A percentile compares a stretch with the other conserved stretches of the same genome.
Evolutionary conservation across 441 rosid genomes (phyloP).

Genomic region (Daphne laureola): DNA sequence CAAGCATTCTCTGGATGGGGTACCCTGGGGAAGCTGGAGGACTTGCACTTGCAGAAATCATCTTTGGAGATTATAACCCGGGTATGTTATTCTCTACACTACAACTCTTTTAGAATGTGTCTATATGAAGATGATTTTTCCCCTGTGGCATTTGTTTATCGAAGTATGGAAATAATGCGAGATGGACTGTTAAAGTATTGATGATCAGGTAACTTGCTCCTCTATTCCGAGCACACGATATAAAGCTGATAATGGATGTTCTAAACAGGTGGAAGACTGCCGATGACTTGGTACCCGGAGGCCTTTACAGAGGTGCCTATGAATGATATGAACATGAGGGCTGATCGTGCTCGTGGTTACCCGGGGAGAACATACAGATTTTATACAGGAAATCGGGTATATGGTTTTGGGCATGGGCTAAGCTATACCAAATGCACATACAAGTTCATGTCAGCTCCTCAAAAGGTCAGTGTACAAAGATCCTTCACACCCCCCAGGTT

Average conservation of each 20-base stretch:
- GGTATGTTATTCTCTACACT: conserved; percentile 27
- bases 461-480: conserved; percentile 29
- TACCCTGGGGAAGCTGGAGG: conserved; percentile 78
- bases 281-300: conserved; percentile 67
- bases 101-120: conserved; percentile 1
- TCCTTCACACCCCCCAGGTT: conserved; percentile 19
- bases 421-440: conserved; percentile 58
- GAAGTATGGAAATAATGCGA: conserved; percentile 1
- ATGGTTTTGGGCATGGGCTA: conserved; percentile 66
- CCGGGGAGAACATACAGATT: conserved; percentile 75
- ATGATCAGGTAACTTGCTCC: too few species aligned
- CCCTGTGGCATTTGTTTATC: conserved; percentile 1
- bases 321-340: conserved; percentile 63
- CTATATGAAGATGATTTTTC: not conserved
- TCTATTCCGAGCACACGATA: not conserved
- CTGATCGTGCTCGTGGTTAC: conserved; percentile 45
- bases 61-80: conserved; percentile 63
- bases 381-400: conserved; percentile 59
- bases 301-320: conserved; percentile 46
- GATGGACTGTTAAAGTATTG: not conserved
- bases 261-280: conserved; percentile 57
- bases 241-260: conserved; percentile 2
- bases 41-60: conserved; percentile 49
- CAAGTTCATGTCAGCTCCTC: conserved; percentile 59
- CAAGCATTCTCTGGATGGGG: conserved; percentile 66